Evolutionary conservation across 345 rosid genomes (phyloP), one percentile per base, ranked within the genome.

Genomic region (Brassica juncea): DNA sequence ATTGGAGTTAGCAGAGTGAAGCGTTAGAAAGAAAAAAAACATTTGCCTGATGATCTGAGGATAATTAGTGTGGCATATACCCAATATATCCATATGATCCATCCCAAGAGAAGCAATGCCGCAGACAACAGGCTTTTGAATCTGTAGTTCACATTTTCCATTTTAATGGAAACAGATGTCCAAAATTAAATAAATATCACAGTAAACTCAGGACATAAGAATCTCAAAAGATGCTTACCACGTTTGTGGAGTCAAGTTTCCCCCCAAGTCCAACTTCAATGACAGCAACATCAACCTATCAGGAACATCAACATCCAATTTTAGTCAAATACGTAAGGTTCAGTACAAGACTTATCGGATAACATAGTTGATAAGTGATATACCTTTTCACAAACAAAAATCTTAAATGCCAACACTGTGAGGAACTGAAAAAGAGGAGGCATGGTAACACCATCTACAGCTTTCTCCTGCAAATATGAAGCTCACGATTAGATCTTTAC

Each of bases 391-490:
- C 81, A 66, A 63, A 85, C 79, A 82, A 94, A 94, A 72, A 94
- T 86, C 78, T 88, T 94, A 84, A 91, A 89, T 58, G 97, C 98
- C 85, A 94, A 77, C 27, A 94, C 80, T 27, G 92, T 87, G 63
- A 94, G 94, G 83, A 94, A 94, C 76, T 90, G 98, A 85, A 94
- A 94, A 19, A 91, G 90, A n/a, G 97, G 95, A 75, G 98, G 97
- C 98, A 94, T 90, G 39, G 93, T 91, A 77, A 92, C 75, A 71
- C 87, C 92, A 65, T 86, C 89, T 4, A 86, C 87, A 82, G 86
- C 77, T n/a, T 86, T 85, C 82, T 87, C 96, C 98, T 94, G 91
- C 78, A 86, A 81, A 82, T 3, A 27, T 71, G 39, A 82, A 71
- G 12, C 47, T 16, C 69, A 9, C 8, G 0, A 19, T 75, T 70